Evolutionary conservation across 805 yeast species (phyloP), one percentile per base, ranked within the genome.

Genomic region (Yarrowia keelungensis): DNA sequence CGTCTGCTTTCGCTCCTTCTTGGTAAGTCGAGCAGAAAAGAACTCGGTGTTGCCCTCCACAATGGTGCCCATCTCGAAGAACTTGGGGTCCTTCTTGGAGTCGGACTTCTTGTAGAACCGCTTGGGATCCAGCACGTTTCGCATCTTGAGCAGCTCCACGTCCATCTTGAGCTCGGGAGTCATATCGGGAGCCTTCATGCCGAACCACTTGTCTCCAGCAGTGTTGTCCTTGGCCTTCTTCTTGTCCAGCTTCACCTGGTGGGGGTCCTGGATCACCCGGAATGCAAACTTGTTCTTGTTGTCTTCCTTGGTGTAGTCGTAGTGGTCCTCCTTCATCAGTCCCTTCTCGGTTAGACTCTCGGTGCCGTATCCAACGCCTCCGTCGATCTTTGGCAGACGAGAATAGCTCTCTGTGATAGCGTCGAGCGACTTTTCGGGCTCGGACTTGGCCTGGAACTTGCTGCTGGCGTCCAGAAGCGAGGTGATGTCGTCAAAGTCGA

Each of bases 51-150:
- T 87, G 51, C 92, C 94, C 73, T 90, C 95, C 35, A 93, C 79
- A 45, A 95, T 85, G 0, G 97, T 92, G 15, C 99, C 99, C 73
- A 90, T 85, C 69, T 94, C 95, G 77, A 95, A 92, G 72, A 83
- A 86, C 74, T 90, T 91, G 56, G 97, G 94, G 39, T 47, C 56
- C 47, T 62, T 62, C 62, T 82, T 83, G 41, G 74, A 74, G 89
- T 92, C 89, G 70, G 89, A 95, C 77, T 91, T 91, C 79, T 91
- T 92, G 79, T 95, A 95, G 79, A 92, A 97, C 74, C 98, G 85
- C 79, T 95, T 95, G 8, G 98, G 98, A 76, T 95, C 98, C 71
- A 95, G 82, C 10, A 92, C 97, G 69, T 90, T 89, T 79, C 99
- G 87, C 80, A 94, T 91, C 75, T 91, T 88, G 70, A 95, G 82